phyloP scores from a whole-genome alignment of 2,329 filamentous ascomycete species.

The Grosmannia huntii region DNA sequence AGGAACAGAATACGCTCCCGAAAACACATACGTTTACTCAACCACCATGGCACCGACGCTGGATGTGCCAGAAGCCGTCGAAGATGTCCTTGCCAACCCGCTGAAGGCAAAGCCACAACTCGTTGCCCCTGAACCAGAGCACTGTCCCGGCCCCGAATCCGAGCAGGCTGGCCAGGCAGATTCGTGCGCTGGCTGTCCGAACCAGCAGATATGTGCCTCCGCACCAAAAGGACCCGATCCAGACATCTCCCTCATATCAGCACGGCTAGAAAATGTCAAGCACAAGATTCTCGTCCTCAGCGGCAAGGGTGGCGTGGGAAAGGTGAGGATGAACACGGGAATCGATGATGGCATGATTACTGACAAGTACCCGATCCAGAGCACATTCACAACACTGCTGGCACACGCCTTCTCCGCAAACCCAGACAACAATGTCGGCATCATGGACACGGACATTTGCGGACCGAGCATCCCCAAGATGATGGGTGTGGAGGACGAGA shows the following conservation, averaged over 20 bases:
- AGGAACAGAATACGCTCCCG: too few relatives aligned
- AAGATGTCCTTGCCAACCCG: conserved; percentile 62
- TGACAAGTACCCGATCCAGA: conserved; percentile 1
- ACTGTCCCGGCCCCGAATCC: conserved; percentile 85
- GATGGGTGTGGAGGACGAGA: conserved; percentile 93
- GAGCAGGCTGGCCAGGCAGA: conserved; percentile 58
- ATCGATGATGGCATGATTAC: not conserved
- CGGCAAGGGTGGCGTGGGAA: conserved; percentile 93
- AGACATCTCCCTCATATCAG: conserved; percentile 78
- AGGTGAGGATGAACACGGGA: conserved; percentile 24
- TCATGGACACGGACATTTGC: conserved; percentile 98
- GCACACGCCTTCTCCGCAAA: conserved; percentile 83
- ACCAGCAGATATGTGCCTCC: conserved; percentile 88
- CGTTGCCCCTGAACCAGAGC: conserved; percentile 89
- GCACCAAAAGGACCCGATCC: conserved; percentile 92
- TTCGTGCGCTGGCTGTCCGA: conserved; percentile 88
- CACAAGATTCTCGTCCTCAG: conserved; percentile 91
- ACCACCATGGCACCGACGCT: conserved; percentile 64
- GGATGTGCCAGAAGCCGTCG: conserved; percentile 53
- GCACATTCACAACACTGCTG: conserved; percentile 13
- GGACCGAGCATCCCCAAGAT: conserved; percentile 95
- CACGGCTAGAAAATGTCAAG: conserved; percentile 65
- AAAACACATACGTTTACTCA: not conserved
- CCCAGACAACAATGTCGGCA: conserved; percentile 65
- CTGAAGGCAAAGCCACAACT: conserved; percentile 70